Evolutionary conservation across 192 early-diverging fungal genomes (phyloP).

Genomic region (Backusella sp.): DNA sequence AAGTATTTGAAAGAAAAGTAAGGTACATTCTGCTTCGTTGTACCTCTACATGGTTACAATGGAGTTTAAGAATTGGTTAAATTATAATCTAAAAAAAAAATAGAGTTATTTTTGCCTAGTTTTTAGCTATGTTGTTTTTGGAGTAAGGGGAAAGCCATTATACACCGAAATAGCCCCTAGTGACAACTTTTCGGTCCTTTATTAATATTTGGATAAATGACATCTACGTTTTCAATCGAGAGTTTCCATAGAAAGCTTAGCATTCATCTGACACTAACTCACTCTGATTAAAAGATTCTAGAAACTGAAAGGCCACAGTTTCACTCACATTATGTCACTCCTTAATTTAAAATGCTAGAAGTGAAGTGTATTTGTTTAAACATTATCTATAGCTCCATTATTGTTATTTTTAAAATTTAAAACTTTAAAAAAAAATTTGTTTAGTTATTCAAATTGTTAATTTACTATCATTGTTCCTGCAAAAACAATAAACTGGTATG

Average conservation of each 20-base stretch:
- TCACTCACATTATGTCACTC: too few relatives aligned
- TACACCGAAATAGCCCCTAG: background rate
- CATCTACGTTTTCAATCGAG: background rate
- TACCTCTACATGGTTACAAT: background rate
- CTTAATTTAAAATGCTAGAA: too few relatives aligned
- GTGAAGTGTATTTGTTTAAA: background rate
- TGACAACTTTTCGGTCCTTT: background rate
- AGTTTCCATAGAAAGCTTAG: background rate
- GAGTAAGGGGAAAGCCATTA: background rate
- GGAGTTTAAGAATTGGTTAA: background rate
- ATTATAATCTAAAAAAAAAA: background rate
- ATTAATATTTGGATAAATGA: background rate
- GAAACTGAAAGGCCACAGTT: background rate
- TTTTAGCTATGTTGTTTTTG: background rate
- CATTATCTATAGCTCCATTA: background rate
- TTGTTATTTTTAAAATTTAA: background rate
- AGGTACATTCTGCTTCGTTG: background rate
- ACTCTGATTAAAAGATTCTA: background rate
- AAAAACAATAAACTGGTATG: background rate
- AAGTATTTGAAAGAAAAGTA: background rate
- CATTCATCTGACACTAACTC: background rate
- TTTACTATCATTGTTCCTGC: background rate
- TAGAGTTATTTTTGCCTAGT: background rate
- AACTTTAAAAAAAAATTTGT: background rate
- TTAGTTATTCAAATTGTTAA: background rate